A percentile compares a stretch with the other conserved stretches of the same genome.
phyloP scores from a whole-genome alignment of 306 rosid species.

The Fragaria iinumae region DNA sequence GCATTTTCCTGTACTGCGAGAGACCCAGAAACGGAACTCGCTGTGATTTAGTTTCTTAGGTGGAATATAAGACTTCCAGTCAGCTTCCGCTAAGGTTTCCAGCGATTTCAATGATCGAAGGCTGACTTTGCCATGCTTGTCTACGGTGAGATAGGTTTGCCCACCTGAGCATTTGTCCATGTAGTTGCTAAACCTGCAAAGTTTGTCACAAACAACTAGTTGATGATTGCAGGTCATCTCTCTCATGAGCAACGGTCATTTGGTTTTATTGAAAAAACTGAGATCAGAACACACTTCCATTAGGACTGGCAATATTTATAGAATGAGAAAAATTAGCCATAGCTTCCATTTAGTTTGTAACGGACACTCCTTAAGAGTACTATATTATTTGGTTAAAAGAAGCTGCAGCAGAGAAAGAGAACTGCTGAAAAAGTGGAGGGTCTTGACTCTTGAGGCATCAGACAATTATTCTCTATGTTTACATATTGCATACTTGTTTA shows the following conservation, averaged over 20 bases:
- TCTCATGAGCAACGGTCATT: neutral
- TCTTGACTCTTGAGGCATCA: neutral
- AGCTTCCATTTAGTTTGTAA: neutral
- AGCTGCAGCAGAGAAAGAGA: neutral
- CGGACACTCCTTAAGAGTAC: neutral
- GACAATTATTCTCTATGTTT: neutral
- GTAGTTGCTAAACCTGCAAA: constrained; percentile 39
- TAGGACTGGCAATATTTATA: neutral
- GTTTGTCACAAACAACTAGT: neutral
- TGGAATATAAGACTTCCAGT: constrained; percentile 39
- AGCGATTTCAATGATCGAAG: constrained; percentile 26
- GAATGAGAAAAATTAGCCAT: neutral
- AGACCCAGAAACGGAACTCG: constrained; percentile 31
- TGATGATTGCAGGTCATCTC: constrained; percentile 1
- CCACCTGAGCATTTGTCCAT: constrained; percentile 41
- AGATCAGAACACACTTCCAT: neutral
- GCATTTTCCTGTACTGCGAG: constrained; percentile 38
- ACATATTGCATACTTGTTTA: neutral
- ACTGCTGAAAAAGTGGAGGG: constrained; percentile 1
- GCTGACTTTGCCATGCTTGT: constrained; percentile 33
- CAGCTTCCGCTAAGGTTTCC: constrained; percentile 33
- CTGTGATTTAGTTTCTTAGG: constrained; percentile 25
- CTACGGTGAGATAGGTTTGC: constrained; percentile 35
- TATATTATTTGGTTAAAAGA: neutral
- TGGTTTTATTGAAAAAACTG: neutral